Percentiles rank a stretch among this genome's conserved stretches.
Conservation (phyloP, 2,329 filamentous ascomycete genomes). For the Neurospora crassa region DNA sequence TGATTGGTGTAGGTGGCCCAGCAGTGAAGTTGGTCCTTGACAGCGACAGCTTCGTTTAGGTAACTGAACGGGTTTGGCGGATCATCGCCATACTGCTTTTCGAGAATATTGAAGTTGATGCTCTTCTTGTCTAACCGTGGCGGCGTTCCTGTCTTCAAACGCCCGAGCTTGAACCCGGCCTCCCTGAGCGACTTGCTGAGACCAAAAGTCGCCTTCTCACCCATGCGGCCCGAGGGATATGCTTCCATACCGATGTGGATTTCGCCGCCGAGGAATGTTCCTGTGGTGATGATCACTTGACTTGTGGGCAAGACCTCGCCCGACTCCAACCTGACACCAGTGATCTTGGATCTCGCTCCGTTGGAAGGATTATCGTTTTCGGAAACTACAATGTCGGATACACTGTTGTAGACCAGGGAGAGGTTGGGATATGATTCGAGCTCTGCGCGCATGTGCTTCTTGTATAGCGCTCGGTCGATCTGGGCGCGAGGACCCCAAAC, state of each 20-base stretch:
- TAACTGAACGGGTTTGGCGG: slow-evolving; percentile 89
- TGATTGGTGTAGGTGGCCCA: slow-evolving; percentile 82
- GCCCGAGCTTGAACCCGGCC: slow-evolving; percentile 80
- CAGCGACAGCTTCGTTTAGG: slow-evolving; percentile 67
- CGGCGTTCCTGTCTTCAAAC: slow-evolving; percentile 92
- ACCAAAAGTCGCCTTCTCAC: slow-evolving; percentile 86
- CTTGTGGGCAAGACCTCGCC: slow-evolving; percentile 73
- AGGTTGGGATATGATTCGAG: slow-evolving; percentile 69
- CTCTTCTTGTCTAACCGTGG: slow-evolving; percentile 73
- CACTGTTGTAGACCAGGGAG: slow-evolving; percentile 73
- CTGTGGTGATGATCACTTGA: slow-evolving; percentile 88
- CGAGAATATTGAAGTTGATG: slow-evolving; percentile 67
- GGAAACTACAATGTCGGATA: slow-evolving; percentile 80
- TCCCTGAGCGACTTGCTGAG: slow-evolving; percentile 82
- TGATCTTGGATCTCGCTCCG: slow-evolving; percentile 59
- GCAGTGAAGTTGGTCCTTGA: slow-evolving; percentile 76
- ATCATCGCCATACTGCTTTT: slow-evolving; percentile 71
- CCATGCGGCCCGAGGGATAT: slow-evolving; percentile 83
- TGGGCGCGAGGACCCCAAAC: slow-evolving; percentile 96
- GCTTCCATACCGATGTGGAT: slow-evolving; percentile 87
- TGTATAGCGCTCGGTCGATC: slow-evolving; percentile 85
- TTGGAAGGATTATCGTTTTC: slow-evolving; percentile 37
- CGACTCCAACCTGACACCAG: slow-evolving; percentile 76
- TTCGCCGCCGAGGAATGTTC: slow-evolving; percentile 89
- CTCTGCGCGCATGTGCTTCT: slow-evolving; percentile 83